Conservation (phyloP, 2,329 filamentous ascomycete genomes). For the Stachybotrys elegans region DNA sequence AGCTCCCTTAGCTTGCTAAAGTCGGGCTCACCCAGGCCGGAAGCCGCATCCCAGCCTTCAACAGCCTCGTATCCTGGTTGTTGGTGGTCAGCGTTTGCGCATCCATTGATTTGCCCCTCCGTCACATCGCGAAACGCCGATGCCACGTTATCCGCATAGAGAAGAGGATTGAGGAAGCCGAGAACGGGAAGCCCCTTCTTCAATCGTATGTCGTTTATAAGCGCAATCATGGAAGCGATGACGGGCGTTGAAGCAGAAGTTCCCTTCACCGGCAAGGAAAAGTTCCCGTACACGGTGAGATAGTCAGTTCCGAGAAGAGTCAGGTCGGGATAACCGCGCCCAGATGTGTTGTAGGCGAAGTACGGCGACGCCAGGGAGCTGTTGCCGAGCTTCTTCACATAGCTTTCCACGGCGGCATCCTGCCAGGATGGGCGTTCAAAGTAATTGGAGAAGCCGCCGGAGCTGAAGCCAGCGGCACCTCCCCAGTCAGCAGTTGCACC, state of each 20-base stretch:
- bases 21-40: neutral
- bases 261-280: neutral
- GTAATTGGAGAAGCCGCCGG: neutral
- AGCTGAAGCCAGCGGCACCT: neutral
- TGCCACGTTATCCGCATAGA: constrained; percentile 2
- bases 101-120: neutral
- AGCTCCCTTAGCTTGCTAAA: neutral
- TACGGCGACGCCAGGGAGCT: neutral
- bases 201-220: constrained; percentile 7
- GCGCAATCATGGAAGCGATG: constrained; percentile 8
- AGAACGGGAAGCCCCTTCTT: constrained; percentile 6
- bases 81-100: neutral
- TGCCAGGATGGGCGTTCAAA: neutral
- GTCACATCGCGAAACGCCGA: neutral
- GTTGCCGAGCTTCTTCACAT: neutral
- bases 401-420: neutral
- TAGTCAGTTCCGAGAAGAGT: neutral
- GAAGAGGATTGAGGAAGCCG: constrained; percentile 7
- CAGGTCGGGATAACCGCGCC: neutral
- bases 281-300: neutral
- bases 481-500: neutral
- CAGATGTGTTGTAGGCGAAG: neutral
- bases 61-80: neutral
- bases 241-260: constrained; percentile 8
- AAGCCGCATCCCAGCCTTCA: neutral